Percentiles rank a stretch among this genome's conserved stretches.
phyloP scores from a whole-genome alignment of 345 rosid genomes.

The Durio zibethinus region DNA sequence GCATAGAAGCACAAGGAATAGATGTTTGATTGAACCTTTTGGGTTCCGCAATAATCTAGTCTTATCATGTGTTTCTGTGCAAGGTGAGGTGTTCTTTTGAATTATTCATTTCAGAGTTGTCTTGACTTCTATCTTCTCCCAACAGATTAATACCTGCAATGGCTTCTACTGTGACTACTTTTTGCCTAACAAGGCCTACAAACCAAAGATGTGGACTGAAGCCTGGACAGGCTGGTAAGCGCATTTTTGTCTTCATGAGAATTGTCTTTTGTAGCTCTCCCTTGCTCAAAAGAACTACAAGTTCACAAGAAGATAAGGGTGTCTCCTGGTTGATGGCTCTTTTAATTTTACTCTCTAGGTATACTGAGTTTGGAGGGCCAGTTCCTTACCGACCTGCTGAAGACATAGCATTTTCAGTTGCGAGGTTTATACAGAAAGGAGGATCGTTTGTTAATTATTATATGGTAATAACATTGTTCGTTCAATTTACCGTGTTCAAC shows the following conservation, averaged over 20 bases:
- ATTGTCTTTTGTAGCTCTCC: constrained; percentile 4
- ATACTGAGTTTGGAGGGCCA: constrained; percentile 93
- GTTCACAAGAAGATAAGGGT: neutral
- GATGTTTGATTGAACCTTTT: neutral
- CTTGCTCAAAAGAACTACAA: neutral
- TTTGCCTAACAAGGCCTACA: constrained; percentile 89
- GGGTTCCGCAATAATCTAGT: neutral
- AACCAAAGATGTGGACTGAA: constrained; percentile 99
- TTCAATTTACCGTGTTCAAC: constrained; percentile 16
- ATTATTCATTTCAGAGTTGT: neutral
- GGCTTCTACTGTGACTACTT: constrained; percentile 98
- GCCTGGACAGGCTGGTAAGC: constrained; percentile 99
- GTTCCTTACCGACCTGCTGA: constrained; percentile 91
- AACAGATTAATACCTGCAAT: constrained; percentile 92
- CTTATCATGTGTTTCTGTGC: neutral
- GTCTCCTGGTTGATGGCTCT: constrained; percentile 8
- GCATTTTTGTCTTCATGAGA: neutral
- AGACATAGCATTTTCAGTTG: constrained; percentile 95
- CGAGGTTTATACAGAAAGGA: constrained; percentile 94
- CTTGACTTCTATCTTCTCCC: constrained; percentile 7
- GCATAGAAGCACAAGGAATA: neutral
- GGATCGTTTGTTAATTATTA: constrained; percentile 92
- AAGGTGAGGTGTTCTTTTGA: neutral
- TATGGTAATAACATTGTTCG: constrained; percentile 53
- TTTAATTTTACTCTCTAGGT: constrained; percentile 43